Evolutionary conservation across 257 asterid species (phyloP).

Genomic region (Primulina huaijiensis): DNA sequence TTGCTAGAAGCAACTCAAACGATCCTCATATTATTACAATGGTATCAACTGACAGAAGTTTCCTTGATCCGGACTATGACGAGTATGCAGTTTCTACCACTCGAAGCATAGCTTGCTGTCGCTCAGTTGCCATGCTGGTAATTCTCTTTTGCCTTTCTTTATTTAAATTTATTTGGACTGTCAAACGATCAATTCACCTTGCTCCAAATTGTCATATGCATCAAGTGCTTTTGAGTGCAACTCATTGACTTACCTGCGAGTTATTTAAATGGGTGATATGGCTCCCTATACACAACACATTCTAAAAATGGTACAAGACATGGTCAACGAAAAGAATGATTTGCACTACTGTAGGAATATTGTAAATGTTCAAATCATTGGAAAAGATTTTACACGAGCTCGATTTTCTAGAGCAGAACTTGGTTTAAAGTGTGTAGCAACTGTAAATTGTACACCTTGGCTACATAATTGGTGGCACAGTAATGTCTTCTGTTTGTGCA

Average conservation of each 20-base stretch:
- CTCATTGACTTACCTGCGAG: neutral
- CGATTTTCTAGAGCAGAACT: neutral
- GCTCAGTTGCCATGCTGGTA: conserved; percentile 72
- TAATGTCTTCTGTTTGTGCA: conserved; percentile 32
- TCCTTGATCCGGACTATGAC: conserved; percentile 49
- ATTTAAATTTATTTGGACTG: conserved; percentile 8
- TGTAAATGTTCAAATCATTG: too few relatives aligned
- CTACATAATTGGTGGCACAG: neutral
- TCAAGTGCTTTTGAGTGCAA: neutral
- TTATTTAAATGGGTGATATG: neutral
- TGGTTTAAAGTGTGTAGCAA: neutral
- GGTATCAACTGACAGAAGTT: conserved; percentile 63
- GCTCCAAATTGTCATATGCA: neutral
- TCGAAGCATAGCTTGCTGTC: conserved; percentile 76
- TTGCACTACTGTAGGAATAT: too few relatives aligned
- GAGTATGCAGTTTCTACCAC: conserved; percentile 63
- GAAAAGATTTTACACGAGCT: neutral
- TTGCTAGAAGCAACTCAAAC: conserved; percentile 63
- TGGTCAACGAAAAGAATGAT: neutral
- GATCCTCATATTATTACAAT: conserved; percentile 73
- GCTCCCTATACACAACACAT: too few relatives aligned
- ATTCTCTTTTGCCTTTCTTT: conserved; percentile 32
- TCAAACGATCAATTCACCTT: neutral
- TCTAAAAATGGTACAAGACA: neutral
- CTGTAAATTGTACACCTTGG: neutral